Conservation (phyloP, 2,329 filamentous ascomycete species). For the Hypoxylon sp. region DNA sequence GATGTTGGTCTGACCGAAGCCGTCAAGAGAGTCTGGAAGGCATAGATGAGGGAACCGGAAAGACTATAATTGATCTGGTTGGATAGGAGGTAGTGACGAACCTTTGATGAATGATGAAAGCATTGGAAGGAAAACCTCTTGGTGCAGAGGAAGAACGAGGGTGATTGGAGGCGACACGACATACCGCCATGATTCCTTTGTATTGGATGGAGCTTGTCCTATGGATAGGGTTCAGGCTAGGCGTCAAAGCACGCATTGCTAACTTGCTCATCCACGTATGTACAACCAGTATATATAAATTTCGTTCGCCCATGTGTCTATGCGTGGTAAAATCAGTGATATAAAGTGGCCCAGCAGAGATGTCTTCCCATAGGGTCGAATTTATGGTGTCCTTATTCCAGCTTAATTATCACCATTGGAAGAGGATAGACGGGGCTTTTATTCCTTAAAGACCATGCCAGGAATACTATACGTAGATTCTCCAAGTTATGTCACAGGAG, state of each 20-base stretch:
- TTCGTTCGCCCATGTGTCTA: slow-evolving; percentile 13
- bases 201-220: slow-evolving; percentile 24
- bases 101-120: slow-evolving; percentile 4
- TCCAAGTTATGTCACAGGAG: background rate
- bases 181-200: slow-evolving; percentile 32
- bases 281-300: slow-evolving; percentile 47
- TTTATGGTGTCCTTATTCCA: background rate
- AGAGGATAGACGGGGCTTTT: background rate
- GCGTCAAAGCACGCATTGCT: slow-evolving; percentile 20
- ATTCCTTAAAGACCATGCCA: background rate
- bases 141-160: background rate
- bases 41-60: slow-evolving; percentile 61
- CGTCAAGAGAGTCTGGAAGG: slow-evolving; percentile 90
- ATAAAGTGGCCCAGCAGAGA: background rate
- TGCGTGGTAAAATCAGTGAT: slow-evolving; percentile 11
- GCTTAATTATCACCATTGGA: background rate
- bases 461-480: background rate
- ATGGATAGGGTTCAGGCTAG: slow-evolving; percentile 29
- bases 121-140: background rate
- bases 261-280: slow-evolving; percentile 44
- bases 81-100: background rate
- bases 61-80: background rate
- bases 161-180: slow-evolving; percentile 16
- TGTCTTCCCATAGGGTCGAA: background rate
- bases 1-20: slow-evolving; percentile 95